Evolutionary conservation across 371 early-diverging fungal genomes (phyloP), one percentile per base, ranked within the genome.

Genomic region (Dichotomocladium elegans): DNA sequence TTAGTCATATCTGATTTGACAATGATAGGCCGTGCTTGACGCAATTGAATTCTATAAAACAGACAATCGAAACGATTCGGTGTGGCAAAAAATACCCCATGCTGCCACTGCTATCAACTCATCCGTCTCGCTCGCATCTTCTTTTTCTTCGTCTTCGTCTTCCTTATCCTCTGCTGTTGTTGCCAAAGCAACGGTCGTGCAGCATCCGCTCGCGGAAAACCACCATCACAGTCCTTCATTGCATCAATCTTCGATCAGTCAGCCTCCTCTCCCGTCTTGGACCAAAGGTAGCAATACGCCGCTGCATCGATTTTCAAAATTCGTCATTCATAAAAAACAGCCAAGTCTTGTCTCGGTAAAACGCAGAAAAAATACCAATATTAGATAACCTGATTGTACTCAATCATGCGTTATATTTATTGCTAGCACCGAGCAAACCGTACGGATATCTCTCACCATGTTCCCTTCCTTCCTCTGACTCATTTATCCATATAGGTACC

Each of bases 21-120:
- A 30, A 35, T 34, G 9, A 14, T 61, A 78, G 78, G 88, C 96
- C 10, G 92, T 98, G 17, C 74, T 96, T 30, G 95, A 98, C 60
- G 89, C 93, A 43, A 90, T 98, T 61, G 89, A 88, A 43, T 96
- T 95, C 61, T 93, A 90, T 74, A 82, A 82, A 51, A 91, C 90
- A 42, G 77, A 74, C 28, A 28, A 76, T 73, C 63, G 71, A 68
- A 47, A 83, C 66, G 84, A 90, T 44, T 72, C 77, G 22, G 91
- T 93, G 9, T 95, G 94, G 92, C 75, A 85, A 27, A 96, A 95
- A 66, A 93, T 95, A 61, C 83, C 80, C 37, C 75, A 82, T 33
- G 64, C 73, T n/a, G n/a, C n/a, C n/a, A n/a, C n/a, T n/a, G n/a
- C n/a, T n/a, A 14, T 25, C 25, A 25, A 46, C 21, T 15, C 21